phyloP scores from a whole-genome alignment of 148 eudicot genomes.

The Camellia japonica region DNA sequence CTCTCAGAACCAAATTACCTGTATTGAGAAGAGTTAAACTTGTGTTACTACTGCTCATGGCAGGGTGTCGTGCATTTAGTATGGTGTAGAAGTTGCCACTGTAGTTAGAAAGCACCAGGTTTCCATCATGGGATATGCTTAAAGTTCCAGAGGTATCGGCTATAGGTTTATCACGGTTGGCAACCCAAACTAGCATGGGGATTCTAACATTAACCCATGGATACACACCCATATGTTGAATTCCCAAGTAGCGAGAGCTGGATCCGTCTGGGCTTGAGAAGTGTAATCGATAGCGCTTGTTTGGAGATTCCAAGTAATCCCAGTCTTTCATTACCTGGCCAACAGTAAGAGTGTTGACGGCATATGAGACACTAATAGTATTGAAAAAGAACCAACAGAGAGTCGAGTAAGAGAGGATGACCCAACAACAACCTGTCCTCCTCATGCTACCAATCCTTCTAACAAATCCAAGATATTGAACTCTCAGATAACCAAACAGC shows the following conservation, averaged over 20 bases:
- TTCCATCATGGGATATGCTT: background rate
- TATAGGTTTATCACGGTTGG: background rate
- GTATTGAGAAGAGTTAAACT: slow-evolving; percentile 12
- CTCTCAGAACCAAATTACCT: slow-evolving; percentile 21
- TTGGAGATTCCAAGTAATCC: background rate
- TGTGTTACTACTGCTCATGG: background rate
- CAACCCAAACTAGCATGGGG: background rate
- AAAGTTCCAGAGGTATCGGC: background rate
- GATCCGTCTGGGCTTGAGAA: background rate
- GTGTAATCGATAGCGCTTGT: background rate
- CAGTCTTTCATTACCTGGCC: background rate
- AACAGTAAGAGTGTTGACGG: background rate
- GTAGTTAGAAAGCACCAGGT: background rate
- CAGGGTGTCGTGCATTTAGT: background rate
- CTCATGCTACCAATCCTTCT: too few species aligned
- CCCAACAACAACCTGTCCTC: background rate
- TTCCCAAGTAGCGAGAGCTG: background rate
- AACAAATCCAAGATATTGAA: too few species aligned
- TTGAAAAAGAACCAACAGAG: background rate
- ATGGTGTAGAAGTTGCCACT: too few species aligned
- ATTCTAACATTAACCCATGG: too few species aligned
- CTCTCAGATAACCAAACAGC: too few species aligned
- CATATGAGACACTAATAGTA: background rate
- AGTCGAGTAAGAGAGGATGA: too few species aligned
- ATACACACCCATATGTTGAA: too few species aligned